Conservation (phyloP, 148 eudicot species). For the Salicornia ramosissima region DNA sequence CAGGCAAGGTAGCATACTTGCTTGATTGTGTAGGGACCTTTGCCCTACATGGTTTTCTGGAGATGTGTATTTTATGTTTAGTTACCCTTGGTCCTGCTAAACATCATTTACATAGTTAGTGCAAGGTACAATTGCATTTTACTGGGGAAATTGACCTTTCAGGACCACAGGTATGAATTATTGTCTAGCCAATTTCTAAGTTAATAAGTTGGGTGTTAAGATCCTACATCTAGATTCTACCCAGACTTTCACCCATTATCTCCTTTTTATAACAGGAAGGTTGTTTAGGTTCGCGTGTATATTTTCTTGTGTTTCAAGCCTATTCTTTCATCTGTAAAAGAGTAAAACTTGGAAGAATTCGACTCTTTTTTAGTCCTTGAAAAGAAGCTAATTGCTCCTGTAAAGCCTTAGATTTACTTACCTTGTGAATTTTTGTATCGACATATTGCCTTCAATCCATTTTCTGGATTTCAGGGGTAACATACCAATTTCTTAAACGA, state of each 20-base stretch:
- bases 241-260: conserved; percentile 5
- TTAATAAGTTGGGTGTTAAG: conserved; percentile 5
- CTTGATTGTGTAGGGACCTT: conserved; percentile 28
- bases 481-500: background rate
- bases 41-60: conserved; percentile 23
- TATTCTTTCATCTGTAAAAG: background rate
- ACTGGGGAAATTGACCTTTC: conserved; percentile 7
- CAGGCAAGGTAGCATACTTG: conserved; percentile 26
- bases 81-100: conserved; percentile 8
- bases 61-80: conserved; percentile 12
- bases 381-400: background rate
- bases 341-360: background rate
- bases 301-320: conserved; percentile 1
- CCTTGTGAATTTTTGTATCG: background rate
- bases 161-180: conserved; percentile 21
- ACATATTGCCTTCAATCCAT: background rate
- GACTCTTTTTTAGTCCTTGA: background rate
- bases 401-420: background rate
- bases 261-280: background rate
- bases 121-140: conserved; percentile 7
- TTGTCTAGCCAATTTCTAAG: conserved; percentile 10
- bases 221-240: conserved; percentile 6
- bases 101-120: conserved; percentile 1
- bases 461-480: background rate
- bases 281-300: conserved; percentile 6